Conservation (phyloP, 495 filamentous ascomycete species). For the Margaritispora aquatica region DNA sequence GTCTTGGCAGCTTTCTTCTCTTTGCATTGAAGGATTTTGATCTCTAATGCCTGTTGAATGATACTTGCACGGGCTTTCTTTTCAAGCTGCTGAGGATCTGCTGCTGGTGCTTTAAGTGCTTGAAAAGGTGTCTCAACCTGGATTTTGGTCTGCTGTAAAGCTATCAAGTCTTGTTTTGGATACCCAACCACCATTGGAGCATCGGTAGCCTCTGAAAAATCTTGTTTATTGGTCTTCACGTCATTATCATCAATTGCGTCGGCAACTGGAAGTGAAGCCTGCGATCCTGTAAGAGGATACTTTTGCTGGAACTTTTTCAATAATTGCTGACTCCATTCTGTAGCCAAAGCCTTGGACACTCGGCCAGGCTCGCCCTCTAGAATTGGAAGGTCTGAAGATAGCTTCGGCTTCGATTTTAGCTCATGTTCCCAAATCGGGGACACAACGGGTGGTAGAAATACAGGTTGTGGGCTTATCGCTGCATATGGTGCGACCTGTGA, state of each 20-base stretch:
- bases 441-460: background rate
- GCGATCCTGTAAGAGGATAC: slow-evolving; percentile 22
- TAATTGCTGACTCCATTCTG: slow-evolving; percentile 2
- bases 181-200: background rate
- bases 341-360: slow-evolving; percentile 7
- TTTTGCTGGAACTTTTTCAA: slow-evolving; percentile 14
- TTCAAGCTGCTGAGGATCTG: background rate
- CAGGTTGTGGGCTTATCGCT: background rate
- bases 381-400: no score
- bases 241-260: background rate
- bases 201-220: no score
- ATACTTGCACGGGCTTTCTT: slow-evolving; percentile 6
- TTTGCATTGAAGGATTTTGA: slow-evolving; percentile 6
- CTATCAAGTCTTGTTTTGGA: no score
- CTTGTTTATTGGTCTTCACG: no score
- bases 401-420: no score
- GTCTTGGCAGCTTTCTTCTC: slow-evolving; percentile 10
- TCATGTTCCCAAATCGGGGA: no score
- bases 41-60: slow-evolving; percentile 23
- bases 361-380: slow-evolving; percentile 12
- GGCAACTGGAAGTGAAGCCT: background rate
- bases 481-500: background rate
- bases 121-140: background rate
- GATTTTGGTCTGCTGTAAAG: no score
- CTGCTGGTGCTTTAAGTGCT: background rate